Evolutionary conservation across 1,284 basidiomycete species (phyloP).

Genomic region (Hypsizygus ulmarius): DNA sequence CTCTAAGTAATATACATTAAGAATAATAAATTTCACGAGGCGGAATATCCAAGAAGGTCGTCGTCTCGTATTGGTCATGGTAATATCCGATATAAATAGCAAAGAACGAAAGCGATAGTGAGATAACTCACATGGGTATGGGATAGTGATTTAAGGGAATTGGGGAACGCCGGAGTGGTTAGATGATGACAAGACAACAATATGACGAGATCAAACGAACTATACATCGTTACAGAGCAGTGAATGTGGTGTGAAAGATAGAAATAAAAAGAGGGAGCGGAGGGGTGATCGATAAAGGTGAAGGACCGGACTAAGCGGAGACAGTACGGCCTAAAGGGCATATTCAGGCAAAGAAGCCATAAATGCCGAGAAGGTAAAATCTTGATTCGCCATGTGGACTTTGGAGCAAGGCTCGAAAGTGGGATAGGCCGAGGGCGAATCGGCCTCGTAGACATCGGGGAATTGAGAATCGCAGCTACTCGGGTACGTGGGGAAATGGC

Average conservation of each 20-base stretch:
- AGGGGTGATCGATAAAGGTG: not conserved
- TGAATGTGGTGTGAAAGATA: constrained; percentile 1
- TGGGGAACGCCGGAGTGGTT: constrained; percentile 6
- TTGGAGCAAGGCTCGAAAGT: constrained; percentile 18
- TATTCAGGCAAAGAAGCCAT: constrained; percentile 28
- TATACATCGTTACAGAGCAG: constrained; percentile 9
- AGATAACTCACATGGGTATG: constrained; percentile 11
- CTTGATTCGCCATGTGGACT: constrained; percentile 22
- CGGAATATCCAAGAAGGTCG: constrained; percentile 13
- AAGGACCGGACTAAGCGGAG: constrained; percentile 5
- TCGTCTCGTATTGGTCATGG: constrained; percentile 8
- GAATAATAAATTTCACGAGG: constrained; percentile 16
- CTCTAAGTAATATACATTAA: constrained; percentile 18
- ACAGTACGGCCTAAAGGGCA: constrained; percentile 19
- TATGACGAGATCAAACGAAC: not conserved
- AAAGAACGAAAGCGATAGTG: constrained; percentile 17
- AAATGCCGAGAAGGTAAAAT: constrained; percentile 29
- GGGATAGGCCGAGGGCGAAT: constrained; percentile 18
- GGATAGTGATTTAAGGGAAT: constrained; percentile 3
- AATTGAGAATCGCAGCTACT: constrained; percentile 16
- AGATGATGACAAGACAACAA: not conserved
- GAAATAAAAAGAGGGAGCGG: not conserved
- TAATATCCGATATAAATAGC: constrained; percentile 10
- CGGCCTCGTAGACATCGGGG: constrained; percentile 13
- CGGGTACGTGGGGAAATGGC: constrained; percentile 23